Evolutionary conservation across 164 flowering plant genomes (phyloP).

Genomic region (Paratinospora sagittata): DNA sequence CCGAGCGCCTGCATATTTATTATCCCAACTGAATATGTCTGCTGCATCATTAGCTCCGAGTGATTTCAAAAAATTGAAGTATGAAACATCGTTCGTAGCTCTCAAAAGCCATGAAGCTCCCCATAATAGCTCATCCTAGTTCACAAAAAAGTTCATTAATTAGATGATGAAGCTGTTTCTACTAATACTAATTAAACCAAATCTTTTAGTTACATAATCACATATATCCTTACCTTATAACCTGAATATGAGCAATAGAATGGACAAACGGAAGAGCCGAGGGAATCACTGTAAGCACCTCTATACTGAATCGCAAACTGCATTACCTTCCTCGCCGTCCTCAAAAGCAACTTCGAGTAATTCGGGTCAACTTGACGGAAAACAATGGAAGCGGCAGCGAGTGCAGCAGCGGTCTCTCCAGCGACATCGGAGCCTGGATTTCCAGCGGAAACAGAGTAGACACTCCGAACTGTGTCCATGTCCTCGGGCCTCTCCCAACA

Average conservation of each 20-base stretch:
- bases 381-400: slow-evolving; percentile 81
- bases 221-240: slow-evolving; percentile 45
- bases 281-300: slow-evolving; percentile 78
- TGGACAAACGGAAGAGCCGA: slow-evolving; percentile 66
- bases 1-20: slow-evolving; percentile 76
- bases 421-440: slow-evolving; percentile 89
- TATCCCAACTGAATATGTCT: slow-evolving; percentile 91
- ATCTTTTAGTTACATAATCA: not conserved
- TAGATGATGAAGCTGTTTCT: not conserved
- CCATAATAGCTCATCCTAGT: slow-evolving; percentile 86
- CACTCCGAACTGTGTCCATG: slow-evolving; percentile 60
- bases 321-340: slow-evolving; percentile 53
- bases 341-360: slow-evolving; percentile 47
- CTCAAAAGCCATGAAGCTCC: slow-evolving; percentile 83
- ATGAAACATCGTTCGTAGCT: slow-evolving; percentile 58
- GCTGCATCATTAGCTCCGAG: slow-evolving; percentile 46
- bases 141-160: not conserved
- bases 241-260: slow-evolving; percentile 95
- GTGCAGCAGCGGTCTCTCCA: slow-evolving; percentile 81
- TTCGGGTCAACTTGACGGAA: slow-evolving; percentile 44
- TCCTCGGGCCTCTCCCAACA: slow-evolving; percentile 96
- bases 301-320: slow-evolving; percentile 54
- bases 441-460: slow-evolving; percentile 49
- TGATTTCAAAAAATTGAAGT: slow-evolving; percentile 42
- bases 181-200: too few species aligned